A percentile compares a stretch with the other conserved stretches of the same genome.
Evolutionary conservation across 768 basidiomycete species (phyloP).

Genomic region (Fomitopsis serialis): DNA sequence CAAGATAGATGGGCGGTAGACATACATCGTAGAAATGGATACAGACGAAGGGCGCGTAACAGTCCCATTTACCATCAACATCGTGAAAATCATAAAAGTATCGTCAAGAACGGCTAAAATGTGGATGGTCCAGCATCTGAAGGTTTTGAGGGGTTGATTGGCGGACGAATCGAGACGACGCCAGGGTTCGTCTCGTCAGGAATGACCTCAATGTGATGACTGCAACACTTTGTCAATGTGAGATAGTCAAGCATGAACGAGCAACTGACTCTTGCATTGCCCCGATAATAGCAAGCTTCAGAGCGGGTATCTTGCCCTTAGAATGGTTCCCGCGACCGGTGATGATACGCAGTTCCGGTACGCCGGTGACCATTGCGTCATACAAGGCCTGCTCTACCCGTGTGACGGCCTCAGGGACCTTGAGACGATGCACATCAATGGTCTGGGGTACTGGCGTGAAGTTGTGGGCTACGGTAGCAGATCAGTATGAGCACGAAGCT

Average conservation of each 20-base stretch:
- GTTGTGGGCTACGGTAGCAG: conserved; percentile 25
- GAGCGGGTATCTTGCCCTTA: conserved; percentile 22
- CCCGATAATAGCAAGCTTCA: conserved; percentile 26
- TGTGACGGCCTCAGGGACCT: conserved; percentile 24
- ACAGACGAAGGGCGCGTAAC: background rate
- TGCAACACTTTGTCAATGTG: background rate
- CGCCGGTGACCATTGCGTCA: conserved; percentile 23
- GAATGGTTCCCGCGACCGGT: conserved; percentile 30
- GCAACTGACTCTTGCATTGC: conserved; percentile 24
- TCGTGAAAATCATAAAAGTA: background rate
- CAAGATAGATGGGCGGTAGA: background rate
- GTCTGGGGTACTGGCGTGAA: conserved; percentile 20
- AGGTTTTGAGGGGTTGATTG: conserved; percentile 6
- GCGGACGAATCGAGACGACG: conserved; percentile 23
- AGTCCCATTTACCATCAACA: conserved; percentile 6
- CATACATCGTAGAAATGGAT: conserved; percentile 11
- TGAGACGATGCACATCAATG: conserved; percentile 32
- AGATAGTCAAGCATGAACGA: background rate
- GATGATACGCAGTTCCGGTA: conserved; percentile 27
- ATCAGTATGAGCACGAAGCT: background rate
- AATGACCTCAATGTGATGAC: conserved; percentile 21
- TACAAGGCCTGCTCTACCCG: conserved; percentile 27
- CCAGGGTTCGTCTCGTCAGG: conserved; percentile 24
- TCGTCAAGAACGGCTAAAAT: conserved; percentile 1
- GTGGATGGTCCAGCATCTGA: conserved; percentile 5